Conservation (phyloP, 805 yeast species). For the Lipomyces lipofer region DNA sequence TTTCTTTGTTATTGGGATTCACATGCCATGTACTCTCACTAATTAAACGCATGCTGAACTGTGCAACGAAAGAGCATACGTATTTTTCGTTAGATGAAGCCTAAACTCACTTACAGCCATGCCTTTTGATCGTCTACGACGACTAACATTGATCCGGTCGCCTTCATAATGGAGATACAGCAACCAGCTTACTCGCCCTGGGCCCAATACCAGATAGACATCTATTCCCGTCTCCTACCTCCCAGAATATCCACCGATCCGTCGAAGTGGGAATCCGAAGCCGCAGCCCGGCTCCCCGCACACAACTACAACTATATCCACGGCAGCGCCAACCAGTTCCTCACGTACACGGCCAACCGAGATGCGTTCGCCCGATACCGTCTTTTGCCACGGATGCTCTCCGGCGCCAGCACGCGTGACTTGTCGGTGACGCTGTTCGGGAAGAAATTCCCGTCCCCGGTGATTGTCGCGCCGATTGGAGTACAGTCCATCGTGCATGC, state of each 20-base stretch:
- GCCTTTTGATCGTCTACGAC: no score
- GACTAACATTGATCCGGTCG: no score
- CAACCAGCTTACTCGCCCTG: slow-evolving; percentile 8
- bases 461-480: slow-evolving; percentile 36
- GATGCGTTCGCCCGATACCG: slow-evolving; percentile 20
- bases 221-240: slow-evolving; percentile 16
- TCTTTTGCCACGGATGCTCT: slow-evolving; percentile 24
- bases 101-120: no score
- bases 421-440: slow-evolving; percentile 31
- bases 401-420: slow-evolving; percentile 20
- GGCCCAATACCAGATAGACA: slow-evolving; percentile 24
- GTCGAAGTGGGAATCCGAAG: slow-evolving; percentile 14
- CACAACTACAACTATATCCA: slow-evolving; percentile 22
- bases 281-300: slow-evolving; percentile 6
- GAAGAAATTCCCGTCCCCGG: slow-evolving; percentile 30
- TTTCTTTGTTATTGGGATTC: no score
- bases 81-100: no score
- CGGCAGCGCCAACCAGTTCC: slow-evolving; percentile 19
- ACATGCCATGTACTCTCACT: no score
- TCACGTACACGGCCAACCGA: slow-evolving; percentile 20
- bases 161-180: slow-evolving; percentile 1
- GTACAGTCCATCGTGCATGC: slow-evolving; percentile 35
- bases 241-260: slow-evolving; percentile 16
- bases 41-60: no score
- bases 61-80: no score